Conservation (phyloP, 2,329 filamentous ascomycete genomes). For the Lachnellula hyalina region DNA sequence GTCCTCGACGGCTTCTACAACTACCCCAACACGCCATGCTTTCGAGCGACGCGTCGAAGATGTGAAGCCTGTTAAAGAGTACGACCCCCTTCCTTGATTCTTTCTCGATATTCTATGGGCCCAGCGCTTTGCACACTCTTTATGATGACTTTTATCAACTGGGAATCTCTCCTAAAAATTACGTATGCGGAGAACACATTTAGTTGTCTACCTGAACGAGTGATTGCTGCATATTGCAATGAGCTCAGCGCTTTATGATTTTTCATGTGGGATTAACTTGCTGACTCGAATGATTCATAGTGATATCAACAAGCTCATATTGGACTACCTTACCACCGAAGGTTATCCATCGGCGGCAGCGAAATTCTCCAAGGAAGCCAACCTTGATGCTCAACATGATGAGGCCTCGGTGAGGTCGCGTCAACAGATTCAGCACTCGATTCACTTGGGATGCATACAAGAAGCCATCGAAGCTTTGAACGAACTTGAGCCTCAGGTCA, state of each 20-base stretch:
- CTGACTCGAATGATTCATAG: slow-evolving; percentile 43
- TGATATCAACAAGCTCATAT: slow-evolving; percentile 90
- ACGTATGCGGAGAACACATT: slow-evolving; percentile 81
- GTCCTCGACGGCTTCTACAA: slow-evolving; percentile 51
- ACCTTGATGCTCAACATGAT: slow-evolving; percentile 69
- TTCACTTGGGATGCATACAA: slow-evolving; percentile 81
- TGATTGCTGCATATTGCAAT: slow-evolving; percentile 14
- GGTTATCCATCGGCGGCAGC: slow-evolving; percentile 89
- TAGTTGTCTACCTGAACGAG: slow-evolving; percentile 68
- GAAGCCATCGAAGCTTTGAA: slow-evolving; percentile 82
- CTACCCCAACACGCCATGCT: slow-evolving; percentile 50
- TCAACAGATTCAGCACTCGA: slow-evolving; percentile 77
- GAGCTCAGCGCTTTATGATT: neutral
- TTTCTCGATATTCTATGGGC: slow-evolving; percentile 1
- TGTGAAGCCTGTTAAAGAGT: slow-evolving; percentile 86
- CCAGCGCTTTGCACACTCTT: slow-evolving; percentile 32
- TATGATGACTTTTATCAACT: slow-evolving; percentile 84
- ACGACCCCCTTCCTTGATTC: slow-evolving; percentile 39
- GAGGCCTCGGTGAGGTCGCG: slow-evolving; percentile 68
- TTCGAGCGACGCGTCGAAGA: slow-evolving; percentile 82
- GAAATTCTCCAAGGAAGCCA: slow-evolving; percentile 91
- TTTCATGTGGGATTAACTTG: neutral
- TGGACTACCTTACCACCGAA: slow-evolving; percentile 95
- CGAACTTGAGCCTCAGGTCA: slow-evolving; percentile 84
- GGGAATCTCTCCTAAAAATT: slow-evolving; percentile 99